phyloP scores from a whole-genome alignment of 2,329 filamentous ascomycete species.

The Fonsecaea pugnacius region DNA sequence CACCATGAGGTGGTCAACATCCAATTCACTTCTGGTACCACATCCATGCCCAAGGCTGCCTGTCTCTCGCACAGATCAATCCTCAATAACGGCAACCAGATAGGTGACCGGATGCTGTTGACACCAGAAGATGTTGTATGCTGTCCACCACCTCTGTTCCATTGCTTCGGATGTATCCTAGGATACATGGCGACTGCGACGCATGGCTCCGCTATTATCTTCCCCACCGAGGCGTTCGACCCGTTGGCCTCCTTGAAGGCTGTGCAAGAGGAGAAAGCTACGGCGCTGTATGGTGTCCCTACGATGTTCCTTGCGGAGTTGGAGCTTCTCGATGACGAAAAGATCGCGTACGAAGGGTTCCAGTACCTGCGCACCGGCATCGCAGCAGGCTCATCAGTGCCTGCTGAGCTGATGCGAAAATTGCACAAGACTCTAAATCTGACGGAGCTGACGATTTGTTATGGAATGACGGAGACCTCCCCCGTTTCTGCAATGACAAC shows the following conservation, averaged over 20 bases:
- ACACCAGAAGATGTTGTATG: constrained; percentile 70
- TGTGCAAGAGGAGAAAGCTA: constrained; percentile 66
- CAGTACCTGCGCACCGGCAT: constrained; percentile 82
- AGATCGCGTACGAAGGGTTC: constrained; percentile 59
- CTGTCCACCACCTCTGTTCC: constrained; percentile 63
- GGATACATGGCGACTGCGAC: constrained; percentile 97
- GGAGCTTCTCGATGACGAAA: constrained; percentile 68
- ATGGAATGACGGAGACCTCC: constrained; percentile 93
- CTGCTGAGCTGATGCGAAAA: constrained; percentile 66
- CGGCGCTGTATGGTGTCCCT: constrained; percentile 81
- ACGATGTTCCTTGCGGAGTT: constrained; percentile 95
- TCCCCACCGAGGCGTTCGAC: constrained; percentile 86
- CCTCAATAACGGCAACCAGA: constrained; percentile 86
- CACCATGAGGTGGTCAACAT: constrained; percentile 81
- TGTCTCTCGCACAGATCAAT: constrained; percentile 85
- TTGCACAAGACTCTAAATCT: constrained; percentile 76
- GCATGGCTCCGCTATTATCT: constrained; percentile 76
- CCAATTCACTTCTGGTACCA: constrained; percentile 97
- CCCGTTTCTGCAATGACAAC: constrained; percentile 75
- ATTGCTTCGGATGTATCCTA: constrained; percentile 86
- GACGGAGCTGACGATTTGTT: constrained; percentile 85
- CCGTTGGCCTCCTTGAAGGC: constrained; percentile 70
- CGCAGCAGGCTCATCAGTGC: constrained; percentile 83
- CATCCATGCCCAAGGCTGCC: constrained; percentile 85
- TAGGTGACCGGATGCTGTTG: constrained; percentile 83